Conservation (phyloP, 352 stramenopile species). For the Pythium inflatum region DNA sequence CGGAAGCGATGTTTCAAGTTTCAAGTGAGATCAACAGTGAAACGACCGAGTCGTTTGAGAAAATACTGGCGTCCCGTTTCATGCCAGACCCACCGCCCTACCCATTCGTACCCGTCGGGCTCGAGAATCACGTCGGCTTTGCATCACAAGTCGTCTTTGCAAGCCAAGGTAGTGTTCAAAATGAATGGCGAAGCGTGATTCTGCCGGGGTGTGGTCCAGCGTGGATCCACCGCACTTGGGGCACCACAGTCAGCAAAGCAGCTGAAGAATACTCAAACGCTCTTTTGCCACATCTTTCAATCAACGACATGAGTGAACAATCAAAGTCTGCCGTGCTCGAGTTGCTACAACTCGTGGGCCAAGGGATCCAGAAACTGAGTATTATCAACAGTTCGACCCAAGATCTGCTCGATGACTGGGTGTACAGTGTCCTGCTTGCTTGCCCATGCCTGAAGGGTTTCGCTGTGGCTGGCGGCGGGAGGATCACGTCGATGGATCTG, state of each 20-base stretch:
- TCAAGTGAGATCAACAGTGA: neutral
- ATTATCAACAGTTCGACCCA: neutral
- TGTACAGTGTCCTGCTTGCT: neutral
- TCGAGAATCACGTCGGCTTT: too few relatives aligned
- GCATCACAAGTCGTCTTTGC: too few relatives aligned
- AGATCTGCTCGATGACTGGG: slow-evolving; percentile 4
- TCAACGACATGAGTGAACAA: slow-evolving; percentile 8
- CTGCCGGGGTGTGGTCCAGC: slow-evolving; percentile 1
- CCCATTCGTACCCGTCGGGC: too few relatives aligned
- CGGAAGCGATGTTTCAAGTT: neutral
- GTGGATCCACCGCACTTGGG: slow-evolving; percentile 1
- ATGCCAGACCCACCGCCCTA: neutral
- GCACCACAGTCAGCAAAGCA: neutral
- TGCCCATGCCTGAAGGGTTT: slow-evolving; percentile 1
- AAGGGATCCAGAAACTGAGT: neutral
- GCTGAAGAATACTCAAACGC: neutral
- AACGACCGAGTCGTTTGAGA: neutral
- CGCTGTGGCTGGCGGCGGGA: neutral
- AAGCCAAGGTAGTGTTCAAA: too few relatives aligned
- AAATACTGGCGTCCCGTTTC: neutral
- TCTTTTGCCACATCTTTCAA: neutral
- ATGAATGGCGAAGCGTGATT: neutral
- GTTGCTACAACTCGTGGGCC: slow-evolving; percentile 10
- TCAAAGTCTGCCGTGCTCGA: slow-evolving; percentile 4
- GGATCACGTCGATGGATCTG: slow-evolving; percentile 11